Conservation (phyloP, 106 monocot genomes). For the Ottelia alismoides region DNA sequence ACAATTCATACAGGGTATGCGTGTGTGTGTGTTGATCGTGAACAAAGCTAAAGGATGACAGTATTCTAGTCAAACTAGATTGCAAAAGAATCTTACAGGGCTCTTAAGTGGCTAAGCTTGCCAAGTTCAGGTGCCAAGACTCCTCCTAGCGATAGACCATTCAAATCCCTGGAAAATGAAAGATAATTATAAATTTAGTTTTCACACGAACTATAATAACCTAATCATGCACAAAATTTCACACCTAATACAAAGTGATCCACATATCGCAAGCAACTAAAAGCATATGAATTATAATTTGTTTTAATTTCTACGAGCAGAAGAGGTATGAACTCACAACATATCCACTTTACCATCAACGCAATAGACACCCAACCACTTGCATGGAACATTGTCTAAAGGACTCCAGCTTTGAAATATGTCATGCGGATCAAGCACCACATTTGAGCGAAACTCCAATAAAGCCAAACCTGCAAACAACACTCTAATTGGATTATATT, state of each 20-base stretch:
- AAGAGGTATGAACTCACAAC: constrained; percentile 47
- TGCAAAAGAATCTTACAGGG: constrained; percentile 32
- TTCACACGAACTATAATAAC: not conserved
- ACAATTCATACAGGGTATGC: no score
- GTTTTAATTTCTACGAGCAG: no score
- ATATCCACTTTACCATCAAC: constrained; percentile 46
- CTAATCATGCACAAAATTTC: not conserved
- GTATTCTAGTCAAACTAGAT: not conserved
- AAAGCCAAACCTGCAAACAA: constrained; percentile 39
- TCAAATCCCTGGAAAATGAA: constrained; percentile 26
- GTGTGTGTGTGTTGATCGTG: no score
- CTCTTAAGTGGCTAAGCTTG: constrained; percentile 41
- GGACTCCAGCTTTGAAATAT: constrained; percentile 43
- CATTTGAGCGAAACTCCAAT: constrained; percentile 43
- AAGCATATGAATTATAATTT: no score
- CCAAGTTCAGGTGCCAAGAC: constrained; percentile 50
- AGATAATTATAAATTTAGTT: not conserved
- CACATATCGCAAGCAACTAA: no score
- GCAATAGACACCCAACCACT: constrained; percentile 56
- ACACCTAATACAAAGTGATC: no score
- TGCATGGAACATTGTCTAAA: constrained; percentile 34
- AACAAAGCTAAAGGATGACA: no score
- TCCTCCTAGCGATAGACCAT: constrained; percentile 40
- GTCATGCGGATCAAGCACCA: constrained; percentile 45
- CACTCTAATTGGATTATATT: constrained; percentile 2